These are phyloP conservation scores for Talaromyces sp. DNA, from an alignment of 2,329 filamentous ascomycete genomes.

Conservation along the genomic window DNA sequence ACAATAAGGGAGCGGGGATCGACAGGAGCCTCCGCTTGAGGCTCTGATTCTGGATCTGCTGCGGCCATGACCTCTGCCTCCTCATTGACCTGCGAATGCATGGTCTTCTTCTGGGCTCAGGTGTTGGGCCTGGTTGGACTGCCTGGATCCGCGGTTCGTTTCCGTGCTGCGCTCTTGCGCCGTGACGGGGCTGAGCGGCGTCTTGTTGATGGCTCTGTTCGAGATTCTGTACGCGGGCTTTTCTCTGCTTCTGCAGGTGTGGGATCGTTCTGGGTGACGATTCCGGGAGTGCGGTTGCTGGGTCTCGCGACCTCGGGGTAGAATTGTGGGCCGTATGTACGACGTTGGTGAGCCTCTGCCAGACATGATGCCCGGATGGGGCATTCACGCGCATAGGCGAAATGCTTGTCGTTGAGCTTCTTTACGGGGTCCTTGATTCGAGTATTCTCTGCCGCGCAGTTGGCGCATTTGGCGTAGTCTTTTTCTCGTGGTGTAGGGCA, in stretches of 20 bases:
- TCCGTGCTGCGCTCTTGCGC: background rate
- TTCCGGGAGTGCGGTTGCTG: background rate
- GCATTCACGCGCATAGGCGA: background rate
- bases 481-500: background rate
- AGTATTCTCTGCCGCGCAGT: background rate
- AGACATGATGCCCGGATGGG: background rate
- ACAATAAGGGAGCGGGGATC: background rate
- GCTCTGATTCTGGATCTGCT: background rate
- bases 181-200: background rate
- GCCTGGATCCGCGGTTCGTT: background rate
- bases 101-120: background rate
- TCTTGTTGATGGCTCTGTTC: background rate
- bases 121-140: background rate
- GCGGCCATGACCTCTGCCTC: background rate
- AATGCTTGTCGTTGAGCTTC: background rate
- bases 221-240: background rate
- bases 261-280: background rate
- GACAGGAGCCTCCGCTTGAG: background rate
- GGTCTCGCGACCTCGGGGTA: background rate
- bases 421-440: conserved; percentile 2
- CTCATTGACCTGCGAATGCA: background rate
- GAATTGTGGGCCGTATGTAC: background rate
- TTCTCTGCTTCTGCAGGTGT: conserved; percentile 1
- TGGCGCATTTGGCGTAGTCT: background rate
- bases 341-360: background rate